Base-by-base conservation (phyloP, 1,139 yeast species). In the Sugiyamaella neomexicana region DNA sequence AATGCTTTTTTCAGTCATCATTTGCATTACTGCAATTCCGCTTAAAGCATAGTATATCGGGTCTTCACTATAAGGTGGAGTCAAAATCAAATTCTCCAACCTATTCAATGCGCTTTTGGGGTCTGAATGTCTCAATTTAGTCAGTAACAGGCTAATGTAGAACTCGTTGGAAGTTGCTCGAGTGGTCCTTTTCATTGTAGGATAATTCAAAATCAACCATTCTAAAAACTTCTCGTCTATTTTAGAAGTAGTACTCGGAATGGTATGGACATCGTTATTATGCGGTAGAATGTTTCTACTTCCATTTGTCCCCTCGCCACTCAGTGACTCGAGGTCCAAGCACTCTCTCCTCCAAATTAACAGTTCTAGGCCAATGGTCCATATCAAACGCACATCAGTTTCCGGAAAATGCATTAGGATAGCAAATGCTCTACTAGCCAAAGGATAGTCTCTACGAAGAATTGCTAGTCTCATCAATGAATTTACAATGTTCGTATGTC, bases 281-380 rank as follows among this genome's bases (percentile, higher is more conserved):
- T 16, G 50, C 20, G 58, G 55, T 1, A 50, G 13, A 6, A 29
- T 20, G 23, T 13, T 10, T 6, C 29, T 32, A 42, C 13, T 15
- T 9, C 15, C 39, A n/a, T 43, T 20, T 4, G 20, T 23, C 25
- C 36, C 47, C 43, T 12, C n/a, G 40, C 23, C 37, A 25, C 12
- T 5, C 20, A 12, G 9, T 15, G 48, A 47, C 15, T 53, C 48
- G 13, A 43, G 47, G 31, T 65, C 63, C 23, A 52, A 43, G n/a
- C 48, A 32, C 41, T 66, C 65, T 39, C 67, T 50, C 46, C 63
- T 54, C 65, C 66, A 62, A n/a, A 65, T 57, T 23, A 72, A 58
- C 39, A 71, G 62, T 50, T 72, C 75, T 8, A 78, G 65, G 2
- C 80, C 82, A 15, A 78, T 57, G 1, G 81, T 77, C 82, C 82